Percentiles rank a stretch among this genome's conserved stretches.
Evolutionary conservation across 2,329 filamentous ascomycete genomes (phyloP).

Genomic region (Ceratocystis alfenasii): DNA sequence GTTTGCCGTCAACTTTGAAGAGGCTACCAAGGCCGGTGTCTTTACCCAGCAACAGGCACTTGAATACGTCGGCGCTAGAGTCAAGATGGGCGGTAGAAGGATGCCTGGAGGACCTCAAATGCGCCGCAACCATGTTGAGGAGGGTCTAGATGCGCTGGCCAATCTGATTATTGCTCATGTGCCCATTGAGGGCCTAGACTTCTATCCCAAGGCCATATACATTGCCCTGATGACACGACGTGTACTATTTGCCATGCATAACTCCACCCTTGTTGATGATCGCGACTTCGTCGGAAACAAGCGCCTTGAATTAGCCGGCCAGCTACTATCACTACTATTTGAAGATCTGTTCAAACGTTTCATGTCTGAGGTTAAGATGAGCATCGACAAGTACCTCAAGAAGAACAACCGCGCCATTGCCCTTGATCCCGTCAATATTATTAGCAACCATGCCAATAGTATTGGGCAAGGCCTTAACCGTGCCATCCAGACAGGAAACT

Average conservation of each 20-base stretch:
- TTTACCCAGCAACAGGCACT: slow-evolving; percentile 91
- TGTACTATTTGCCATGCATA: slow-evolving; percentile 85
- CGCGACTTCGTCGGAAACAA: slow-evolving; percentile 98
- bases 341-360: slow-evolving; percentile 98
- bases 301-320: slow-evolving; percentile 83
- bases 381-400: slow-evolving; percentile 89
- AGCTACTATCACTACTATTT: slow-evolving; percentile 84
- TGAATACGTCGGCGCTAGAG: slow-evolving; percentile 76
- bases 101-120: slow-evolving; percentile 40
- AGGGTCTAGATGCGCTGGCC: slow-evolving; percentile 83
- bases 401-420: slow-evolving; percentile 82
- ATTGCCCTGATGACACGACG: slow-evolving; percentile 95
- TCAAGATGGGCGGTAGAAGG: slow-evolving; percentile 71
- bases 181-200: slow-evolving; percentile 79
- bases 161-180: slow-evolving; percentile 93
- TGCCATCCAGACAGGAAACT: slow-evolving; percentile 94
- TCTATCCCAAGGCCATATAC: slow-evolving; percentile 93
- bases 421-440: slow-evolving; percentile 75
- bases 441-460: slow-evolving; percentile 70
- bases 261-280: slow-evolving; percentile 83
- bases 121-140: slow-evolving; percentile 71
- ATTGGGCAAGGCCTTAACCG: slow-evolving; percentile 92
- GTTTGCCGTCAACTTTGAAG: slow-evolving; percentile 91
- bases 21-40: slow-evolving; percentile 70
- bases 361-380: slow-evolving; percentile 75